These are phyloP conservation scores for Biscogniauxia marginata DNA, from an alignment of 2,329 filamentous ascomycete species.

Conservation along the genomic window DNA sequence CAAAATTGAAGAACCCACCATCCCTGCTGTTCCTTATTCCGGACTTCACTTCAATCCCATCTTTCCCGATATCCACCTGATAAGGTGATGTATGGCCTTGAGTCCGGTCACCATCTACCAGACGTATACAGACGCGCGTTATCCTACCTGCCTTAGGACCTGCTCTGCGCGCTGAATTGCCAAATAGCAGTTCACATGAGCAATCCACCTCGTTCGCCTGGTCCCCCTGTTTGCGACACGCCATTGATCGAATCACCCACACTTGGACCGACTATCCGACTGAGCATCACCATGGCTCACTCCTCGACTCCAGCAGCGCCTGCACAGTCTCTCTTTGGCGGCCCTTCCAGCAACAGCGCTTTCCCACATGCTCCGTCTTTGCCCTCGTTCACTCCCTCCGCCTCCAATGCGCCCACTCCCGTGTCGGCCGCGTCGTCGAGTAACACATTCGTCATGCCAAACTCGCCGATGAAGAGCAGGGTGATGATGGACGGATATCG, in stretches of 20 bases:
- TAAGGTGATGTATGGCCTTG: neutral
- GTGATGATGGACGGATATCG: slow-evolving; percentile 72
- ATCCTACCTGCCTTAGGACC: neutral
- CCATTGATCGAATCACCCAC: neutral
- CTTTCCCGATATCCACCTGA: no score
- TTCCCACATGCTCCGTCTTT: slow-evolving; percentile 26
- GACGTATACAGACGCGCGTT: neutral
- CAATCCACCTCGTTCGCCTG: neutral
- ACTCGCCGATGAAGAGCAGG: slow-evolving; percentile 70
- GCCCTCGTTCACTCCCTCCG: slow-evolving; percentile 32
- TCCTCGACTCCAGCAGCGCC: slow-evolving; percentile 24
- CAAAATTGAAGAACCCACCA: neutral
- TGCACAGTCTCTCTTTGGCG: slow-evolving; percentile 33
- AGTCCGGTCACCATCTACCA: neutral
- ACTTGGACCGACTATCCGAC: neutral
- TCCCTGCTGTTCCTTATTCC: neutral
- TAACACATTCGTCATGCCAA: slow-evolving; percentile 89
- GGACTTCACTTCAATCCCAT: neutral
- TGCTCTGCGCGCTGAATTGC: neutral
- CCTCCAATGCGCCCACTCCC: slow-evolving; percentile 42
- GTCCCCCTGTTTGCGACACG: neutral
- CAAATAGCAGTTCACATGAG: neutral
- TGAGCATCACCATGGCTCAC: slow-evolving; percentile 23
- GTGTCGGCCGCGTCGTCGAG: slow-evolving; percentile 56
- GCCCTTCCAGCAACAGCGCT: slow-evolving; percentile 21